Evolutionary conservation across 2,329 filamentous ascomycete species (phyloP).

Genomic region (Davidsoniella australis): DNA sequence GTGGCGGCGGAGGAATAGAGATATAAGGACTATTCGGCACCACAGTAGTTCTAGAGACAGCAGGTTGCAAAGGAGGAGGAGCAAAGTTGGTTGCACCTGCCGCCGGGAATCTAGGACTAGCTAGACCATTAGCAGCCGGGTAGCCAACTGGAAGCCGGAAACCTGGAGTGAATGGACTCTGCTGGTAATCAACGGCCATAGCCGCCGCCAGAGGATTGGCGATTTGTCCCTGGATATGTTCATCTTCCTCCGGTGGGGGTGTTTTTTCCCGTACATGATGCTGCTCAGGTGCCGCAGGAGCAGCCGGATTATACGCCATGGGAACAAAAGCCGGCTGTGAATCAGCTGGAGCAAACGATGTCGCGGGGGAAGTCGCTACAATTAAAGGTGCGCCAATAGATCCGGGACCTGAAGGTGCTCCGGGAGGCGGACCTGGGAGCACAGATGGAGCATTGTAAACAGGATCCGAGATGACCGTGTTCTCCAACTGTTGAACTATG

Average conservation of each 20-base stretch:
- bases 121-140: slow-evolving; percentile 26
- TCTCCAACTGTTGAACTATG: slow-evolving; percentile 58
- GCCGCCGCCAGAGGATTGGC: slow-evolving; percentile 41
- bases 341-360: slow-evolving; percentile 18
- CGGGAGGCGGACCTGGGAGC: slow-evolving; percentile 14
- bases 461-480: slow-evolving; percentile 46
- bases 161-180: slow-evolving; percentile 34
- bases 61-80: slow-evolving; percentile 23
- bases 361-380: slow-evolving; percentile 15
- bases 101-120: slow-evolving; percentile 25
- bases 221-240: slow-evolving; percentile 21
- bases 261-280: slow-evolving; percentile 64
- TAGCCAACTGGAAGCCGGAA: slow-evolving; percentile 29
- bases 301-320: slow-evolving; percentile 64
- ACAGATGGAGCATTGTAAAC: slow-evolving; percentile 23
- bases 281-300: slow-evolving; percentile 55
- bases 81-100: slow-evolving; percentile 24
- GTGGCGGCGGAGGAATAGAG: slow-evolving; percentile 21
- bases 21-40: slow-evolving; percentile 21
- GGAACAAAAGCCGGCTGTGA: slow-evolving; percentile 30
- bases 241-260: slow-evolving; percentile 50
- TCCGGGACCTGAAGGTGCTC: slow-evolving; percentile 13
- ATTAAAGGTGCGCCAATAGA: not conserved
- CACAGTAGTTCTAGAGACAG: slow-evolving; percentile 30
- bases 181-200: slow-evolving; percentile 37